These are phyloP conservation scores for Globisporangium okanoganense DNA, from an alignment of 352 stramenopile genomes.

Conservation along the genomic window DNA sequence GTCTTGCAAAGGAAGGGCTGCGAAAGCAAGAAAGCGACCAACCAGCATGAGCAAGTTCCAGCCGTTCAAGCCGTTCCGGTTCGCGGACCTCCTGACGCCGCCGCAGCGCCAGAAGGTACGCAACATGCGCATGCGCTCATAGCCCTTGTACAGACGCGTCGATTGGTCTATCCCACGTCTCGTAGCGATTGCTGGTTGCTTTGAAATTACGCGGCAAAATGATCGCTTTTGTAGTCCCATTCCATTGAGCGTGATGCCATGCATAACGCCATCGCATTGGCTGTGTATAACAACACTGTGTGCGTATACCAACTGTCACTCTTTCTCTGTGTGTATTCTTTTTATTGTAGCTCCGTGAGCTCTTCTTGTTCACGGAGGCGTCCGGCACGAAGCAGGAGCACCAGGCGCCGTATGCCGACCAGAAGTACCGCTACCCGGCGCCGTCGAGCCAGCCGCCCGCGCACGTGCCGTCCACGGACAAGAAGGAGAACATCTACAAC, in stretches of 20 bases:
- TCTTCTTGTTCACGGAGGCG: constrained; percentile 80
- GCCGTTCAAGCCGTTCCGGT: constrained; percentile 81
- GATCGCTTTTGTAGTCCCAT: not conserved
- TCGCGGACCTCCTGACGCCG: constrained; percentile 63
- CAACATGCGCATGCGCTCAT: not conserved
- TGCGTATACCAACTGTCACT: not conserved
- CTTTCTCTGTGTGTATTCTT: not conserved
- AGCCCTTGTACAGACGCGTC: not conserved
- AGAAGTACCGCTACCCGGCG: constrained; percentile 78
- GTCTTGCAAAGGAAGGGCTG: constrained; percentile 12
- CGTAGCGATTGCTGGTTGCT: not conserved
- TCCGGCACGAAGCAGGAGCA: constrained; percentile 67
- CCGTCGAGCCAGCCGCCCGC: constrained; percentile 65
- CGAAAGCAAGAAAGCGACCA: constrained; percentile 10
- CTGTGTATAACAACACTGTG: too few relatives aligned
- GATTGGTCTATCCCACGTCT: not conserved
- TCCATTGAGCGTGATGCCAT: not conserved
- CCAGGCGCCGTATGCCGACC: constrained; percentile 57
- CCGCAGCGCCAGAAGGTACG: constrained; percentile 65
- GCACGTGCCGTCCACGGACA: constrained; percentile 65
- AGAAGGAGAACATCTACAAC: constrained; percentile 83
- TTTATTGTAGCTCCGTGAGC: constrained; percentile 55
- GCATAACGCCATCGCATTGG: not conserved
- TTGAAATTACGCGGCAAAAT: not conserved
- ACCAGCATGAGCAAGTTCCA: constrained; percentile 74